phyloP scores from a whole-genome alignment of 1,284 basidiomycete genomes.

The Rhodotorula sp. region DNA sequence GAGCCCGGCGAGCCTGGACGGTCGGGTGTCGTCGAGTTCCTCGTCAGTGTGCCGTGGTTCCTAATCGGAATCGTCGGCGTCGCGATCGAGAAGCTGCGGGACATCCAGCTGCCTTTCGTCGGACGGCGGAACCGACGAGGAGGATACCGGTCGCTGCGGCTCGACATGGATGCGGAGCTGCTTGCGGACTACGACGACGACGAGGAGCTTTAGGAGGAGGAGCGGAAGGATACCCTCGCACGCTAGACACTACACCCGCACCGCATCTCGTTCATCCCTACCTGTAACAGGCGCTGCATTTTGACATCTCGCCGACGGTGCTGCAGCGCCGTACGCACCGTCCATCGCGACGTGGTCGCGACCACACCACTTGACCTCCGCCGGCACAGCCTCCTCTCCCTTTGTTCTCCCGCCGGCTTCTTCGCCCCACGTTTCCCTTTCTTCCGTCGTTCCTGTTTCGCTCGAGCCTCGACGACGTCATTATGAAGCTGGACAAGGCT shows the following conservation, averaged over 20 bases:
- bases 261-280: neutral
- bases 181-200: constrained; percentile 19
- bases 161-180: constrained; percentile 34
- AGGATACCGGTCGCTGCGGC: constrained; percentile 22
- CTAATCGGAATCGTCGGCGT: constrained; percentile 28
- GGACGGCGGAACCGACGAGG: constrained; percentile 13
- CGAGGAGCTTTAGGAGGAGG: neutral
- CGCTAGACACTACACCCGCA: neutral
- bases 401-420: neutral
- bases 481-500: too few relatives aligned
- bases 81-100: constrained; percentile 17
- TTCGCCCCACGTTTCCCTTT: neutral
- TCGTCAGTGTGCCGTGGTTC: constrained; percentile 34
- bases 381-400: neutral
- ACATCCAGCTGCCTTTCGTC: constrained; percentile 29
- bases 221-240: neutral
- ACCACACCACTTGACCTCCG: neutral
- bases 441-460: neutral
- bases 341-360: too few relatives aligned
- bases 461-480: neutral
- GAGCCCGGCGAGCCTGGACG: constrained; percentile 34
- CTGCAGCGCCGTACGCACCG: too few relatives aligned
- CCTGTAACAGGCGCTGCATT: neutral
- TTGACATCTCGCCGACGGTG: neutral
- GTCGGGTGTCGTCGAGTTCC: constrained; percentile 22